Base-by-base conservation (phyloP, 108 stramenopile genomes). In the Cyclostephanos invisitatus region DNA sequence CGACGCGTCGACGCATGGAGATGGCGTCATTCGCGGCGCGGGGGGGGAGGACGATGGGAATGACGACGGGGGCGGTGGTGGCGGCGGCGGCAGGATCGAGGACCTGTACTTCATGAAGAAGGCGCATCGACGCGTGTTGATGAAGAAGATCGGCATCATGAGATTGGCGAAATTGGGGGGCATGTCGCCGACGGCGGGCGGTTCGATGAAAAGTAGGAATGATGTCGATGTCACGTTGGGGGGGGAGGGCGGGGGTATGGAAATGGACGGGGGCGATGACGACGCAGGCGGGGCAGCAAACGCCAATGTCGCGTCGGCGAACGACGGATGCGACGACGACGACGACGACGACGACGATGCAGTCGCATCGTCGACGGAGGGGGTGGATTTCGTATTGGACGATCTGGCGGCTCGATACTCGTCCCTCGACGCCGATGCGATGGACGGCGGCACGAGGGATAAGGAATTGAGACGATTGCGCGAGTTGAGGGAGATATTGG, bases 101-200 rank as follows among this genome's bases (percentile, higher is more conserved):
- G 60, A 61, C 20, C 37, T 61, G 18, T 61, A 61, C 60, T 61
- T 61, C 37, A 61, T 61, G 60, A 38, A 61, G 37, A 61, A 61
- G 37, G 60, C 21, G 1, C 60, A 61, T 44, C 60, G 60, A 21
- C 28, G 60, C 3, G 29, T 29, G 17, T 44, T 61, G 60, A 61
- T 61, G 60, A 36, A 36, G 29, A 36, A 61, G 29, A 28, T 61
- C 37, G 60, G 60, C 0, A 21, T 61, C 17, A 40, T 61, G 60
- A 61, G 60, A 29, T 10, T 37, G 1, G 18, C 20, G 17, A 7
- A 14, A 9, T 14, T 6, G 17, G 28, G 56, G 29, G 27, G 28
- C 0, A 14, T 57, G 4, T 12, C 28, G 17, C 17, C 27, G 15
- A n/a, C n/a, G n/a, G n/a, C n/a, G n/a, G n/a, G n/a, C n/a, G n/a